Conservation (phyloP, 305 asterid species). For the Fraxinus platypoda region DNA sequence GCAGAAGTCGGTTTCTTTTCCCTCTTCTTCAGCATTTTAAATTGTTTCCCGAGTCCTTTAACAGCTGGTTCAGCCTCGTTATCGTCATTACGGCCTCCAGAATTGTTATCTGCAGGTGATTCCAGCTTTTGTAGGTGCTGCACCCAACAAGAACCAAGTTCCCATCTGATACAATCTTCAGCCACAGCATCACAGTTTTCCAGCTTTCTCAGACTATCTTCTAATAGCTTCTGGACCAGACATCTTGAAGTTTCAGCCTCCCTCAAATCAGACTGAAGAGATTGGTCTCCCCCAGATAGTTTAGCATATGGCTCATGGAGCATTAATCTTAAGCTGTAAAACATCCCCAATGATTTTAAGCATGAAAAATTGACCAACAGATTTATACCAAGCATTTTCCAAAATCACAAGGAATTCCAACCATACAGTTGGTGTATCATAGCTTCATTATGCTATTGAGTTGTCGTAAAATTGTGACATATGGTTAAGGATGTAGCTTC, state of each 20-base stretch:
- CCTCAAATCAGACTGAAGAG: constrained; percentile 39
- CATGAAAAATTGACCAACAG: constrained; percentile 20
- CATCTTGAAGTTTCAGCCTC: constrained; percentile 49
- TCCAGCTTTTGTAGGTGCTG: constrained; percentile 97
- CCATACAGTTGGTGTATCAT: constrained; percentile 7
- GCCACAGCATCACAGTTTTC: constrained; percentile 36
- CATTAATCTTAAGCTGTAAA: constrained; percentile 79
- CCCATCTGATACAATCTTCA: constrained; percentile 82
- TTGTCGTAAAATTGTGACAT: neutral
- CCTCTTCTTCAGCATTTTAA: constrained; percentile 89
- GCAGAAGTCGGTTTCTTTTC: constrained; percentile 45
- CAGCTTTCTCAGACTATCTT: constrained; percentile 61
- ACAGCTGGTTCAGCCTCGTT: constrained; percentile 68
- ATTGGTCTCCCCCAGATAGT: constrained; percentile 47
- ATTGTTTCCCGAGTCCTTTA: constrained; percentile 96
- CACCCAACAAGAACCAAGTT: constrained; percentile 98
- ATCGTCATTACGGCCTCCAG: constrained; percentile 51
- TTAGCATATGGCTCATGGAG: constrained; percentile 56
- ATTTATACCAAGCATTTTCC: neutral
- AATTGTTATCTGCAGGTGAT: constrained; percentile 38
- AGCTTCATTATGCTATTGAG: neutral
- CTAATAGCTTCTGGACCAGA: constrained; percentile 59
- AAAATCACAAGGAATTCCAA: constrained; percentile 6
- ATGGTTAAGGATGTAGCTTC: constrained; percentile 17
- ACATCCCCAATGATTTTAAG: constrained; percentile 28